phyloP scores from a whole-genome alignment of 2,329 filamentous ascomycete species.

The Diplodia mutila region DNA sequence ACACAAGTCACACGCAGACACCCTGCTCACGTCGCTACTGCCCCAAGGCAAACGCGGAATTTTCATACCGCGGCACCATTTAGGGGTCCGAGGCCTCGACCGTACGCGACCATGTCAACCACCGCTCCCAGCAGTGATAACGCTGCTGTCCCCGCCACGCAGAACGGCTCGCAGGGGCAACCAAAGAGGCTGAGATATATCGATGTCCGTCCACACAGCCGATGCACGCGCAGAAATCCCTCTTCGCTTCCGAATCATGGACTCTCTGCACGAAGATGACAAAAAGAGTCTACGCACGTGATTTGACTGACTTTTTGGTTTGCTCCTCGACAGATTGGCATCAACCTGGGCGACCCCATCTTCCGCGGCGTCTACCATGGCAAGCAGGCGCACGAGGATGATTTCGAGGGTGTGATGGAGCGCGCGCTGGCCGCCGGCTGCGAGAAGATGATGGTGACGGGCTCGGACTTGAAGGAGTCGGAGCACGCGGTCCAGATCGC shows the following conservation, averaged over 20 bases:
- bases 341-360: constrained; percentile 93
- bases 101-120: constrained; percentile 1
- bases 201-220: not conserved
- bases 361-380: constrained; percentile 85
- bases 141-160: not conserved
- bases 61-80: not conserved
- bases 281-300: not conserved
- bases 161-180: not conserved
- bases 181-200: constrained; percentile 14
- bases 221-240: not conserved
- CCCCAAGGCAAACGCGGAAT: not conserved
- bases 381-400: constrained; percentile 72
- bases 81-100: not conserved
- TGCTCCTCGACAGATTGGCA: constrained; percentile 69
- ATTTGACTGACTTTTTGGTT: not conserved
- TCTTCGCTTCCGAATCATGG: not conserved
- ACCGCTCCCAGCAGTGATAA: not conserved
- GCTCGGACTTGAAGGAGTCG: constrained; percentile 81
- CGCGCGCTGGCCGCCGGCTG: constrained; percentile 80
- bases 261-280: not conserved
- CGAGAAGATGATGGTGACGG: constrained; percentile 88
- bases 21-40: not conserved
- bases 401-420: constrained; percentile 75
- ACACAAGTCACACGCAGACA: not conserved
- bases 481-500: constrained; percentile 74